Evolutionary conservation across 495 filamentous ascomycete species (phyloP).

Genomic region (Penicillium cataractarum): DNA sequence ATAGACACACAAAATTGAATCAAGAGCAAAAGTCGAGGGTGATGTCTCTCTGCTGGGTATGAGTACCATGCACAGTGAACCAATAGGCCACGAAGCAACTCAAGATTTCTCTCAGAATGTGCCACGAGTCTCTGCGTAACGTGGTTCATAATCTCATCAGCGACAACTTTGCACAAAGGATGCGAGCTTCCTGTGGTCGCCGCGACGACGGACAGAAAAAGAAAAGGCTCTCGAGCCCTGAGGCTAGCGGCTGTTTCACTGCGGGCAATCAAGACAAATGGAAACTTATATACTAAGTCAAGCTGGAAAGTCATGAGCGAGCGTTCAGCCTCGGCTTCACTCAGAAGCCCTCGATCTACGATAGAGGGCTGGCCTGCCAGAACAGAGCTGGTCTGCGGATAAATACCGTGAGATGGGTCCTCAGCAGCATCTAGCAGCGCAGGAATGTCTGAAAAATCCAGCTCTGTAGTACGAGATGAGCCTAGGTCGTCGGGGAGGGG

Average conservation of each 20-base stretch:
- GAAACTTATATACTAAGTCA: neutral
- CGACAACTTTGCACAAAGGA: neutral
- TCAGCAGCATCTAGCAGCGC: neutral
- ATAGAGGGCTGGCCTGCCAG: neutral
- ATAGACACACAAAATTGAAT: neutral
- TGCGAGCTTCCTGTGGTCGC: neutral
- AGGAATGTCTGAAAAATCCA: neutral
- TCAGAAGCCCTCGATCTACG: neutral
- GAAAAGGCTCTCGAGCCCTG: neutral
- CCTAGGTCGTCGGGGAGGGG: neutral
- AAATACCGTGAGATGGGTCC: neutral
- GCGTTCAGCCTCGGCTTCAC: conserved; percentile 1
- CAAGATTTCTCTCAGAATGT: neutral
- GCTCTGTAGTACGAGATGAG: neutral
- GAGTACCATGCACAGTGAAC: neutral
- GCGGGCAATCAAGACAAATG: neutral
- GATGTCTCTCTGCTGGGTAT: neutral
- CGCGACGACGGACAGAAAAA: neutral
- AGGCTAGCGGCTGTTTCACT: neutral
- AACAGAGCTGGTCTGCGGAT: neutral
- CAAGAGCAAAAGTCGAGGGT: neutral
- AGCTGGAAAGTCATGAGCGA: neutral
- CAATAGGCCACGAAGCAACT: neutral
- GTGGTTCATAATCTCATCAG: neutral
- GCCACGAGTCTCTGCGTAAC: neutral